These are phyloP conservation scores for Cercis canadensis DNA, from an alignment of 306 rosid species.

Conservation along the genomic window DNA sequence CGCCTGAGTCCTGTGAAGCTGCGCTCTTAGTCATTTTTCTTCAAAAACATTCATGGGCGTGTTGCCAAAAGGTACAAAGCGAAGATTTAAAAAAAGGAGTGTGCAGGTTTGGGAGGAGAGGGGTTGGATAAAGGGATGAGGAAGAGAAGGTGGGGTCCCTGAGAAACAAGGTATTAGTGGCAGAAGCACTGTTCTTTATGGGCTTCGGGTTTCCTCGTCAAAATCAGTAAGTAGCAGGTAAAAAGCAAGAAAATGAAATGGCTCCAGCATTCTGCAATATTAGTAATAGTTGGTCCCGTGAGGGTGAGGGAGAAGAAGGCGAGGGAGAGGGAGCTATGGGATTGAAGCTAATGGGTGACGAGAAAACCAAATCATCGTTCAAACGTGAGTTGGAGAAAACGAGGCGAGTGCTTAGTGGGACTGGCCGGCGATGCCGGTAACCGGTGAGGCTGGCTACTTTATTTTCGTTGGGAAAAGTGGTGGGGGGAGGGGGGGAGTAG, in stretches of 20 bases:
- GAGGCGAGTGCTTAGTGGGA: too few relatives aligned
- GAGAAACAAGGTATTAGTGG: slow-evolving; percentile 37
- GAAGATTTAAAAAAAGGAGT: slow-evolving; percentile 6
- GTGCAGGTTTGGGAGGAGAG: slow-evolving; percentile 14
- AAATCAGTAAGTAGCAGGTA: background rate
- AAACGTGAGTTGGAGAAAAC: too few relatives aligned
- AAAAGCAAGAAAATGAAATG: background rate
- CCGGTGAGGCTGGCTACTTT: too few relatives aligned
- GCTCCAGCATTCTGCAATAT: background rate
- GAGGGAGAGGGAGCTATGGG: background rate
- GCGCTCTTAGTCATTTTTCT: slow-evolving; percentile 45
- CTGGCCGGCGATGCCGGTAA: too few relatives aligned
- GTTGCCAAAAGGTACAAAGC: background rate
- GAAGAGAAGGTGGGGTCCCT: slow-evolving; percentile 30
- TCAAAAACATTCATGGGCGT: slow-evolving; percentile 14
- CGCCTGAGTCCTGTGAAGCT: slow-evolving; percentile 37
- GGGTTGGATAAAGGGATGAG: background rate
- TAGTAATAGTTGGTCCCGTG: too few relatives aligned
- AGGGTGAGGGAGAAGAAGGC: background rate
- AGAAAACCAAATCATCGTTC: background rate
- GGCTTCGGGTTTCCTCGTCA: background rate
- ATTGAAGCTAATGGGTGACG: too few relatives aligned
- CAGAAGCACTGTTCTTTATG: background rate
- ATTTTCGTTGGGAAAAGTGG: background rate
- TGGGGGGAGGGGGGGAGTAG: background rate